Evolutionary conservation across 1,139 yeast genomes (phyloP).

Genomic region (Diutina scorzettiae): DNA sequence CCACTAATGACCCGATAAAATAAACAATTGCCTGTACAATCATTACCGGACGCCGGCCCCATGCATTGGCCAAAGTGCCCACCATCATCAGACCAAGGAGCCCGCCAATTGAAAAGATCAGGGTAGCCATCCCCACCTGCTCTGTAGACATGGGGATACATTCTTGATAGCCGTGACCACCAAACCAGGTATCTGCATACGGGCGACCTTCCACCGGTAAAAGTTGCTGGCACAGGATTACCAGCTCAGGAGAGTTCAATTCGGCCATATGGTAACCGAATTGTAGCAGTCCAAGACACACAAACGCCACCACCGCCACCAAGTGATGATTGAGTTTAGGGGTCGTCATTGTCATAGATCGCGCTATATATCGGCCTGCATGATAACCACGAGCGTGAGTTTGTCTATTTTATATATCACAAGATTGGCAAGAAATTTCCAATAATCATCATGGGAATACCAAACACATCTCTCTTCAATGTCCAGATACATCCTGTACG

Average conservation of each 20-base stretch:
- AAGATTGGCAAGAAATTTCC: constrained; percentile 82
- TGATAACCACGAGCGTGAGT: too few relatives aligned
- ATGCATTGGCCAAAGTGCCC: constrained; percentile 53
- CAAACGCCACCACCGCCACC: constrained; percentile 18
- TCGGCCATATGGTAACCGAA: constrained; percentile 89
- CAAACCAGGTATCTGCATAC: constrained; percentile 27
- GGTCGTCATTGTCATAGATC: neutral
- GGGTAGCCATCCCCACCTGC: constrained; percentile 71
- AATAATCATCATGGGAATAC: constrained; percentile 79
- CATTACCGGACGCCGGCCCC: constrained; percentile 54
- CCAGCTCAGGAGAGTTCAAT: constrained; percentile 68
- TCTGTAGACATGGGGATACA: constrained; percentile 53
- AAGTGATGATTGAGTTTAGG: constrained; percentile 4
- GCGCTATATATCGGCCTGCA: too few relatives aligned
- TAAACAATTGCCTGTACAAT: constrained; percentile 45
- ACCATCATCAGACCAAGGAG: constrained; percentile 65
- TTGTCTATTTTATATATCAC: too few relatives aligned
- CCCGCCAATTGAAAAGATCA: constrained; percentile 82
- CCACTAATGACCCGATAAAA: constrained; percentile 55
- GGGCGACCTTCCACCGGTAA: constrained; percentile 17
- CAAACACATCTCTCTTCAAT: constrained; percentile 51
- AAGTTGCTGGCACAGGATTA: constrained; percentile 36
- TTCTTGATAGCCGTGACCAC: constrained; percentile 20
- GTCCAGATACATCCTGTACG: constrained; percentile 86
- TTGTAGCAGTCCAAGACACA: constrained; percentile 68